These are phyloP conservation scores for Fennellomyces sp. DNA, from an alignment of 371 early-diverging fungal genomes.

Conservation along the genomic window DNA sequence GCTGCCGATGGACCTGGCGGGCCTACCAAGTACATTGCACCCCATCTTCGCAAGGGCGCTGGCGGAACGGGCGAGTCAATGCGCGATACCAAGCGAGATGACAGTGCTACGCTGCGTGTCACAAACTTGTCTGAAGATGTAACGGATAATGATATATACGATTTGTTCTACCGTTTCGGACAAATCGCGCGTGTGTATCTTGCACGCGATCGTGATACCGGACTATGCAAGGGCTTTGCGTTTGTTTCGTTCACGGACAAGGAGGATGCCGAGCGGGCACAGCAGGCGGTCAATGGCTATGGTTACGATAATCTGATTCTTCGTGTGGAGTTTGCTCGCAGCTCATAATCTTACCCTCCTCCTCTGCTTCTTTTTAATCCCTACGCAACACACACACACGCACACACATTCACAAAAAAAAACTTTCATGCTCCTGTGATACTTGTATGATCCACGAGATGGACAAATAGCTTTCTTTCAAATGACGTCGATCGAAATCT, in stretches of 20 bases:
- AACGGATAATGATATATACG: constrained; percentile 86
- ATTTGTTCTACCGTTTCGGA: constrained; percentile 88
- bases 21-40: constrained; percentile 81
- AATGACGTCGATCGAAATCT: background rate
- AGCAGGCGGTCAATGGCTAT: constrained; percentile 86
- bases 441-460: too few species aligned
- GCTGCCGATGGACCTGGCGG: constrained; percentile 40
- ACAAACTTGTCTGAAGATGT: constrained; percentile 96
- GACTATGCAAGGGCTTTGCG: constrained; percentile 93
- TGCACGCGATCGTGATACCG: constrained; percentile 86
- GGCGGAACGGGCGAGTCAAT: constrained; percentile 54
- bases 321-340: constrained; percentile 77
- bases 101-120: constrained; percentile 88
- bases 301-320: constrained; percentile 96
- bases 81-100: constrained; percentile 75
- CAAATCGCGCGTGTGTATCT: constrained; percentile 79
- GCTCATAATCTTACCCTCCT: constrained; percentile 27
- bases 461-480: too few species aligned
- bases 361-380: too few species aligned
- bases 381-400: too few species aligned
- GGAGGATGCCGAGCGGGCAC: constrained; percentile 83
- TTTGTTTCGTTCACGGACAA: constrained; percentile 88
- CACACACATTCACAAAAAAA: too few species aligned
- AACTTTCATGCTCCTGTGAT: too few species aligned
- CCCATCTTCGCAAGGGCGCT: constrained; percentile 72